phyloP scores from a whole-genome alignment of 2,329 filamentous ascomycete species.

The Penicillium sp. region DNA sequence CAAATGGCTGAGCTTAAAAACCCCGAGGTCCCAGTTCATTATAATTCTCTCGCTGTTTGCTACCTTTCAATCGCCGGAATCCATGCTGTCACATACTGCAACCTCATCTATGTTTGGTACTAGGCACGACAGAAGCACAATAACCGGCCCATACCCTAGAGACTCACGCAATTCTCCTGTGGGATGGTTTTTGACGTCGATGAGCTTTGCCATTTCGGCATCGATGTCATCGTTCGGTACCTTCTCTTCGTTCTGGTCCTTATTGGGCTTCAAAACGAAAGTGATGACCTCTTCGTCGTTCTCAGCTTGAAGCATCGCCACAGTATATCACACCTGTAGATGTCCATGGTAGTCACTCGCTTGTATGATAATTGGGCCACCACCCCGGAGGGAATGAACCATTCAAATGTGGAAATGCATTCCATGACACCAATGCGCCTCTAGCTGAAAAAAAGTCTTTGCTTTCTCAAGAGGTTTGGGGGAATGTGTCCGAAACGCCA shows the following conservation, averaged over 20 bases:
- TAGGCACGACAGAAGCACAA: not conserved
- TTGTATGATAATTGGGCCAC: not conserved
- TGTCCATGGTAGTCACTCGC: not conserved
- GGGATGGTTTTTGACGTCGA: not conserved
- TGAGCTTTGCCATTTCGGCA: not conserved
- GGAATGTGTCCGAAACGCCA: no score
- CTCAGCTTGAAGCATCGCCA: not conserved
- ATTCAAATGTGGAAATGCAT: not conserved
- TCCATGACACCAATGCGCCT: not conserved
- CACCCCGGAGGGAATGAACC: not conserved
- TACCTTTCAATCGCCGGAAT: slow-evolving; percentile 10
- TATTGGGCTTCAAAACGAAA: not conserved
- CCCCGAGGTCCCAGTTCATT: not conserved
- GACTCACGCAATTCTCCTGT: not conserved
- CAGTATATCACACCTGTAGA: not conserved
- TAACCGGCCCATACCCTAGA: not conserved
- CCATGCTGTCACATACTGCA: slow-evolving; percentile 1
- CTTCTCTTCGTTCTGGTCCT: not conserved
- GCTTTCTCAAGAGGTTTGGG: not conserved
- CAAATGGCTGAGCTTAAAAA: not conserved
- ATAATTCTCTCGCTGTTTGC: slow-evolving; percentile 12
- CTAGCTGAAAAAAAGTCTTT: not conserved
- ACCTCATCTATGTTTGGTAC: slow-evolving; percentile 26
- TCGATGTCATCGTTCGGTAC: not conserved
- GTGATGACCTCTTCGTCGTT: not conserved